These are phyloP conservation scores for Saccharomycopsis oosterbeekiorum DNA, from an alignment of 805 yeast genomes.

Conservation along the genomic window DNA sequence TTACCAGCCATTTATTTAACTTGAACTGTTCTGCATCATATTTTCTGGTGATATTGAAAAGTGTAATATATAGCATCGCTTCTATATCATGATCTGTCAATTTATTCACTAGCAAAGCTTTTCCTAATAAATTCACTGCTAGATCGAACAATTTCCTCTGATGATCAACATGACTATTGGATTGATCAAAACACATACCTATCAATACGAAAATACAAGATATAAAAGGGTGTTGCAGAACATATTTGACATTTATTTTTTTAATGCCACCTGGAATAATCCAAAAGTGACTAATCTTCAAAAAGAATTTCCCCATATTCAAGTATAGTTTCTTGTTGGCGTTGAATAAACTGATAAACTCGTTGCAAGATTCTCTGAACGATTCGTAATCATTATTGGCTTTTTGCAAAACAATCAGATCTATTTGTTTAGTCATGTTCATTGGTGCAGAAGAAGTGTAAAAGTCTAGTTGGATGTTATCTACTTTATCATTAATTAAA, in stretches of 20 bases:
- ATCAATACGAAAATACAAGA: conserved; percentile 43
- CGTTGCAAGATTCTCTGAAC: conserved; percentile 28
- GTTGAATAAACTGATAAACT: conserved; percentile 38
- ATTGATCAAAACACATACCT: conserved; percentile 49
- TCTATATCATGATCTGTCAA: conserved; percentile 52
- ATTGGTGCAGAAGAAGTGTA: conserved; percentile 25
- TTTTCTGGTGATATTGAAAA: conserved; percentile 45
- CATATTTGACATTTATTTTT: conserved; percentile 36
- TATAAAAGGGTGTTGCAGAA: conserved; percentile 41
- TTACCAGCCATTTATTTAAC: conserved; percentile 43
- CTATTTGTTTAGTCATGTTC: conserved; percentile 30
- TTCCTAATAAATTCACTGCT: conserved; percentile 41
- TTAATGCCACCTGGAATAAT: conserved; percentile 53
- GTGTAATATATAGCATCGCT: conserved; percentile 44
- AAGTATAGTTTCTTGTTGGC: conserved; percentile 35
- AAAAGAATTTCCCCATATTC: conserved; percentile 36
- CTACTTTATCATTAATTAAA: conserved; percentile 5
- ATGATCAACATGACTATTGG: conserved; percentile 37
- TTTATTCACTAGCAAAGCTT: conserved; percentile 41
- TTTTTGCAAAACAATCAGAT: conserved; percentile 28
- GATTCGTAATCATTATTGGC: conserved; percentile 1
- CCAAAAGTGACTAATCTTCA: conserved; percentile 49
- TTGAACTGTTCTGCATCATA: conserved; percentile 36
- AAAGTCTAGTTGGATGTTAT: conserved; percentile 16
- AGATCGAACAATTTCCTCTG: conserved; percentile 38